Conservation (phyloP, 2,329 filamentous ascomycete genomes). For the Claviceps fusiformis region DNA sequence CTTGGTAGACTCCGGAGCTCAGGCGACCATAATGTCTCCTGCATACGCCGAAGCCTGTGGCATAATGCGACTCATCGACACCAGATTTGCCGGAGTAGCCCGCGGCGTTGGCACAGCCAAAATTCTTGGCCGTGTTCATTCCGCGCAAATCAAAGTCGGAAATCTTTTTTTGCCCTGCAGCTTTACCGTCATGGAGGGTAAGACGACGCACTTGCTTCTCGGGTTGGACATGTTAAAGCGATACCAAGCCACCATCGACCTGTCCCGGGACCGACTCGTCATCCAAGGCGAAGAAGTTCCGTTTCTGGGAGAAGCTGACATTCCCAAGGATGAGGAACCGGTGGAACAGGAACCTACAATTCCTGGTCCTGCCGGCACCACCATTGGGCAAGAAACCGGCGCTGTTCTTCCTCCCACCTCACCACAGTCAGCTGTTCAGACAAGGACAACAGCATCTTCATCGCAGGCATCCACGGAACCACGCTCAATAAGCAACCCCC, state of each 20-base stretch:
- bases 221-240: constrained; percentile 95
- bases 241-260: constrained; percentile 84
- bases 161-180: constrained; percentile 78
- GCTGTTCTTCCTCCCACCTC: constrained; percentile 39
- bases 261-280: constrained; percentile 69
- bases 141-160: constrained; percentile 88
- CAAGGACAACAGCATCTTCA: background rate
- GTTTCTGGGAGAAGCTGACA: constrained; percentile 85
- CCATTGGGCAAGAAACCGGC: constrained; percentile 72
- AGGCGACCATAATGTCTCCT: constrained; percentile 98
- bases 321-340: constrained; percentile 72
- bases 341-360: constrained; percentile 70
- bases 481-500: constrained; percentile 9
- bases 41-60: constrained; percentile 80
- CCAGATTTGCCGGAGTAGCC: constrained; percentile 80
- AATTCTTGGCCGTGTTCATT: constrained; percentile 90
- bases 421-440: constrained; percentile 10
- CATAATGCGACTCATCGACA: constrained; percentile 93
- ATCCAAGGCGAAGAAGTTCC: constrained; percentile 81
- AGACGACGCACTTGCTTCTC: constrained; percentile 83
- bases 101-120: constrained; percentile 87
- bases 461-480: constrained; percentile 9
- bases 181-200: constrained; percentile 99
- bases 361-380: constrained; percentile 73
- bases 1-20: constrained; percentile 91